These are phyloP conservation scores for Penicillium sp. DNA, from an alignment of 2,329 filamentous ascomycete genomes.

Conservation along the genomic window DNA sequence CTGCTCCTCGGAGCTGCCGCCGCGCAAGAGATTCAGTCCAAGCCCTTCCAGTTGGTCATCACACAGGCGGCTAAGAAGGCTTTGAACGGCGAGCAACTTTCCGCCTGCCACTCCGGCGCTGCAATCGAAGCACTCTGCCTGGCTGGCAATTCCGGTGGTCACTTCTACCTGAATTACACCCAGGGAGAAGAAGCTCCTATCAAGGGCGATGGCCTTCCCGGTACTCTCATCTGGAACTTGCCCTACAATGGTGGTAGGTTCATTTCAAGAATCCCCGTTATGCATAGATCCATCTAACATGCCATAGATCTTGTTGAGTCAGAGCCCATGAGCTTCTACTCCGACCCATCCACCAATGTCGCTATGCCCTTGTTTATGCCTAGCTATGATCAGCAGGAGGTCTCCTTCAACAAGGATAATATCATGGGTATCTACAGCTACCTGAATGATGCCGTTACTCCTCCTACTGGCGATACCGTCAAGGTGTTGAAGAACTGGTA, in stretches of 20 bases:
- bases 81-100: slow-evolving; percentile 40
- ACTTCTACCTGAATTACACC: slow-evolving; percentile 36
- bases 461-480: slow-evolving; percentile 24
- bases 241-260: slow-evolving; percentile 3
- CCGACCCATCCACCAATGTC: slow-evolving; percentile 42
- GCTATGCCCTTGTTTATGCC: slow-evolving; percentile 45
- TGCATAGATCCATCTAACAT: neutral
- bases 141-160: slow-evolving; percentile 12
- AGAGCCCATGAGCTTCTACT: slow-evolving; percentile 37
- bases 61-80: slow-evolving; percentile 37
- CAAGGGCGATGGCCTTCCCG: slow-evolving; percentile 3
- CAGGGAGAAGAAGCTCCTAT: slow-evolving; percentile 21
- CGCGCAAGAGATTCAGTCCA: slow-evolving; percentile 36
- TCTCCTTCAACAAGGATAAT: slow-evolving; percentile 44
- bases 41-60: slow-evolving; percentile 47
- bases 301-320: slow-evolving; percentile 21
- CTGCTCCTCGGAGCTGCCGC: slow-evolving; percentile 8
- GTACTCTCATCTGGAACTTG: slow-evolving; percentile 12
- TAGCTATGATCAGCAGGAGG: slow-evolving; percentile 20
- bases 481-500: slow-evolving; percentile 46
- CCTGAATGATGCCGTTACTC: slow-evolving; percentile 40
- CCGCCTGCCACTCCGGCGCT: slow-evolving; percentile 50
- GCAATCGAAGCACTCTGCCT: slow-evolving; percentile 51
- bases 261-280: neutral
- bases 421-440: slow-evolving; percentile 43